Conservation (phyloP, 1,284 basidiomycete genomes). For the Tilletia walkeri region DNA sequence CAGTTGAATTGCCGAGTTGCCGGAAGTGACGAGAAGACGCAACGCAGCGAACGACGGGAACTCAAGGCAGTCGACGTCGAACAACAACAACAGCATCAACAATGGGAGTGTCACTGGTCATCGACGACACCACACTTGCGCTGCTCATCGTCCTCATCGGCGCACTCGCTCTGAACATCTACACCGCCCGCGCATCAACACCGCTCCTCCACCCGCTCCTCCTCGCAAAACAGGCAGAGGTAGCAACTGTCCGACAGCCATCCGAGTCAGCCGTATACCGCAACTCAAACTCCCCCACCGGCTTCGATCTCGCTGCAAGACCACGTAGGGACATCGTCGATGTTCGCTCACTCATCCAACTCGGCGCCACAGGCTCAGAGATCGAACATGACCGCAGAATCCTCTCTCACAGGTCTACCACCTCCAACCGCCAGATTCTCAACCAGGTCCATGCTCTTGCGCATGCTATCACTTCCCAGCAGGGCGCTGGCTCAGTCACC, state of each 20-base stretch:
- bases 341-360: slow-evolving; percentile 24
- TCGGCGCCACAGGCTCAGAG: slow-evolving; percentile 24
- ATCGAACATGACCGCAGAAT: not conserved
- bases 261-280: slow-evolving; percentile 50
- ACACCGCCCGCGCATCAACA: slow-evolving; percentile 37
- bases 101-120: slow-evolving; percentile 42
- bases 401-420: not conserved
- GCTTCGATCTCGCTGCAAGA: slow-evolving; percentile 47
- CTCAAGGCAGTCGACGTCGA: no score
- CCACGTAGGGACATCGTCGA: slow-evolving; percentile 38
- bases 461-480: not conserved
- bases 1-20: no score
- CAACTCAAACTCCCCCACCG: slow-evolving; percentile 51
- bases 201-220: slow-evolving; percentile 53
- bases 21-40: no score
- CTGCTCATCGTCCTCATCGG: slow-evolving; percentile 39
- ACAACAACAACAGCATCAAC: not conserved
- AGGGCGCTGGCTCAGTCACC: not conserved
- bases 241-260: slow-evolving; percentile 40
- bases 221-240: slow-evolving; percentile 49
- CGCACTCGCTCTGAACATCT: slow-evolving; percentile 34
- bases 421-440: not conserved
- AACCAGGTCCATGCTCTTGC: not conserved
- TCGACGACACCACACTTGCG: slow-evolving; percentile 46
- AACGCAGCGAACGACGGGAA: no score